phyloP scores from a whole-genome alignment of 768 basidiomycete species.

The Hygrophorus russula region DNA sequence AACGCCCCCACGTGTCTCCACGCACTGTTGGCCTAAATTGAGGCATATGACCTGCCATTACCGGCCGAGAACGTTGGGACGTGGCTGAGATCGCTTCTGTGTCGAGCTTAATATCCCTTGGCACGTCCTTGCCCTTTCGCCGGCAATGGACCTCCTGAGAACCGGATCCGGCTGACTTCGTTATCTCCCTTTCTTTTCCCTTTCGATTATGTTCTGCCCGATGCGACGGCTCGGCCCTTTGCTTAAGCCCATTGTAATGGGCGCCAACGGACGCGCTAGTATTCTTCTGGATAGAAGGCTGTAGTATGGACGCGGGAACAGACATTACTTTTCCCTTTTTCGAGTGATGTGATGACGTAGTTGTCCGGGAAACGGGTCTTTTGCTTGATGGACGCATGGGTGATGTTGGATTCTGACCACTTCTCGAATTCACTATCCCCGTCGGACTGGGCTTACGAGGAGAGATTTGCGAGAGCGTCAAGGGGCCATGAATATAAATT shows the following conservation, averaged over 20 bases:
- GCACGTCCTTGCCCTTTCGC: too few species aligned
- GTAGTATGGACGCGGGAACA: background rate
- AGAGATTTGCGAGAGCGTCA: background rate
- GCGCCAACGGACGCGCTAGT: background rate
- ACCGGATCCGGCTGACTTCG: background rate
- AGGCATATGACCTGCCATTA: too few species aligned
- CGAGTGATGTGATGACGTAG: constrained; percentile 12
- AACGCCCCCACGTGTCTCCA: background rate
- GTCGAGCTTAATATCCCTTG: too few species aligned
- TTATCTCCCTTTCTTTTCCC: background rate
- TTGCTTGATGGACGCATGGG: constrained; percentile 36
- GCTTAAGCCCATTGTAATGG: background rate
- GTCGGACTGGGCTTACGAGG: background rate
- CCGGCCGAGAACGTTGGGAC: too few species aligned
- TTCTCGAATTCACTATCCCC: background rate
- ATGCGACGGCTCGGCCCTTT: background rate
- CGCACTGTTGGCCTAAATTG: background rate
- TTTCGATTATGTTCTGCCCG: background rate
- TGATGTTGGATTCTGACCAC: constrained; percentile 14
- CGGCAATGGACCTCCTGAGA: too few species aligned
- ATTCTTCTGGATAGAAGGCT: background rate
- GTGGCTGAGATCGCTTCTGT: too few species aligned
- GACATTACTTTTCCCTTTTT: constrained; percentile 19
- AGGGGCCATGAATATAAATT: background rate
- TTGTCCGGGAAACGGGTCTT: constrained; percentile 26